Conservation (phyloP, 352 stramenopile genomes). For the Sclerospora graminicola region DNA sequence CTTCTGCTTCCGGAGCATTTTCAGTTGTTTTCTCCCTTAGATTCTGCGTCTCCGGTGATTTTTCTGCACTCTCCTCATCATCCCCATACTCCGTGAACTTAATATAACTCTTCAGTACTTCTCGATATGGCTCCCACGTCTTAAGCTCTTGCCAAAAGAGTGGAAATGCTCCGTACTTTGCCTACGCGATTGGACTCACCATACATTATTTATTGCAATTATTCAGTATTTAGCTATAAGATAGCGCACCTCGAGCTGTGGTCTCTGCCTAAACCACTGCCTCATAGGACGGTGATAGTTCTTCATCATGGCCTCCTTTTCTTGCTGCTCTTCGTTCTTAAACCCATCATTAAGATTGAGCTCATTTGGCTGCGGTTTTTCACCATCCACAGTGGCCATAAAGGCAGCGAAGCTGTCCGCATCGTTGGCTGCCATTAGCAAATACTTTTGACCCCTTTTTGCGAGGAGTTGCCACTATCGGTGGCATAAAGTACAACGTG, state of each 20-base stretch:
- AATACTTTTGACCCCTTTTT: conserved; percentile 1
- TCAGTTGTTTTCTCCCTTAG: neutral
- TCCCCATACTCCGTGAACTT: conserved; percentile 50
- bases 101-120: conserved; percentile 88
- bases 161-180: conserved; percentile 87
- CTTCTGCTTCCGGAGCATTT: conserved; percentile 13
- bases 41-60: conserved; percentile 8
- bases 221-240: neutral
- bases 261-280: conserved; percentile 74
- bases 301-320: conserved; percentile 85
- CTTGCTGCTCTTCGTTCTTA: conserved; percentile 76
- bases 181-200: conserved; percentile 11
- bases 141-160: conserved; percentile 94
- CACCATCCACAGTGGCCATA: conserved; percentile 45
- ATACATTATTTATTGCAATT: neutral
- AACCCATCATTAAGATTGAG: conserved; percentile 42
- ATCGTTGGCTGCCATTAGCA: conserved; percentile 35
- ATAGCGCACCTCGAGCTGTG: conserved; percentile 28
- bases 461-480: neutral
- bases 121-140: conserved; percentile 88
- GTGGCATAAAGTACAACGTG: neutral
- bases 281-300: conserved; percentile 82
- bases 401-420: conserved; percentile 56
- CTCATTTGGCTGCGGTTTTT: neutral
- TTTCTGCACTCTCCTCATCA: conserved; percentile 7